Evolutionary conservation across 176 grass and related monocot genomes (phyloP), one percentile per base, ranked within the genome.

Genomic region (Pontederia paniculata): DNA sequence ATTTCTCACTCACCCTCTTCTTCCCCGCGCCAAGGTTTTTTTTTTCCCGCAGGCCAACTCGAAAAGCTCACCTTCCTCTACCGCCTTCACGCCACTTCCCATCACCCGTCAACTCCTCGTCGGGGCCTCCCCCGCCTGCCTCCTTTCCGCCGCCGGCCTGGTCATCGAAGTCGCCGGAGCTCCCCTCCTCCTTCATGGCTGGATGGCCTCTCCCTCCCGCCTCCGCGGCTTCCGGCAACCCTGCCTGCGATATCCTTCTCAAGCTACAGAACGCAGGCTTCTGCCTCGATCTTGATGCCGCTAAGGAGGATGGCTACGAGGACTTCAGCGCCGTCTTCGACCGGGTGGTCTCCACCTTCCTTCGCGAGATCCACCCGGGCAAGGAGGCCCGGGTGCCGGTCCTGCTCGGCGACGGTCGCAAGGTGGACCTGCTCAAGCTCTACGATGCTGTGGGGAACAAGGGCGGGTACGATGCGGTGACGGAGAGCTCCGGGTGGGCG

Each of bases 361-460:
- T 77, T 14, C 21, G 50, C 2, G 50, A 73, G 60, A 12, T 6
- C 16, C 43, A 18, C 4, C 16, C n/a, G 6, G 12, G 49, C 0
- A 49, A 28, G n/a, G 46, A 48, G 7, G 12, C 4, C 2, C 70
- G 44, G 18, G 28, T 75, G 4, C 66, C 70, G 4, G 55, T 28
- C 4, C 10, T 49, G 18, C 45, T 74, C 8, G 70, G 60, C 9
- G 44, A 74, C 5, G 83, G 57, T 1, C 42, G 12, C 17, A 31
- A 47, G 10, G 23, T 86, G 17, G 78, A 77, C 17, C 52, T 86
- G 56, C 67, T 86, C 51, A 57, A 7, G n/a, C 42, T 81, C 23
- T 86, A 74, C 70, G 57, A 70, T 3, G 54, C 48, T 25, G 74
- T 81, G 16, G 50, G 42, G 45, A 37, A 20, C 5, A 50, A 58